Evolutionary conservation across 139 green algal species (phyloP), one percentile per base, ranked within the genome.

Genomic region (Chlamydomonas incerta): DNA sequence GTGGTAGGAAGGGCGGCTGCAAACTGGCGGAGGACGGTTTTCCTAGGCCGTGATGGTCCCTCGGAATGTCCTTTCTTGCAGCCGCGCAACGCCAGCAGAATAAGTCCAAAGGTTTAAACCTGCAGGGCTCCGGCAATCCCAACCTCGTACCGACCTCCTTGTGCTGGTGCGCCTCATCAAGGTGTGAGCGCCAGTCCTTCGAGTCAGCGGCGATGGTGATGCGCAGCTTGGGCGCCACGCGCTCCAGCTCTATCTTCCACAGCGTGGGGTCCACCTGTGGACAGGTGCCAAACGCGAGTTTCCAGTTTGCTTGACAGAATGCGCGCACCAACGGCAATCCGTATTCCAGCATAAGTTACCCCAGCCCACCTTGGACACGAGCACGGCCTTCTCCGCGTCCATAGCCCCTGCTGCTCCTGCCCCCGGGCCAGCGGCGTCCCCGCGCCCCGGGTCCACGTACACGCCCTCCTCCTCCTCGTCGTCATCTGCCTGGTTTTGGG

Each of bases 221-320:
- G 71, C 90, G 89, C 86, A 97, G 90, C 63, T 89, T 85, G 18
- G 95, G 94, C 26, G 83, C 94, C 60, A 97, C 93, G 0, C 94
- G 90, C 83, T 97, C 95, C 57, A 96, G 69, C 85, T 97, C 94
- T 63, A 96, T 60, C 72, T 84, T 84, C 95, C 95, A 97, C 8
- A 87, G 80, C 50, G 88, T 90, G 28, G 92, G 89, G 81, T 96
- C 92, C 11, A 97, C 87, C 87, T 96, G 34, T 17, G 24, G 72
- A n/a, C n/a, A n/a, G n/a, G n/a, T n/a, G n/a, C n/a, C n/a, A n/a
- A n/a, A n/a, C n/a, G n/a, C n/a, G n/a, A n/a, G n/a, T n/a, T n/a
- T n/a, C n/a, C n/a, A n/a, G n/a, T n/a, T n/a, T n/a, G n/a, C n/a
- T n/a, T n/a, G n/a, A n/a, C n/a, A n/a, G n/a, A n/a, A n/a, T n/a